phyloP scores from a whole-genome alignment of 495 filamentous ascomycete species.

The Tuber indicum region DNA sequence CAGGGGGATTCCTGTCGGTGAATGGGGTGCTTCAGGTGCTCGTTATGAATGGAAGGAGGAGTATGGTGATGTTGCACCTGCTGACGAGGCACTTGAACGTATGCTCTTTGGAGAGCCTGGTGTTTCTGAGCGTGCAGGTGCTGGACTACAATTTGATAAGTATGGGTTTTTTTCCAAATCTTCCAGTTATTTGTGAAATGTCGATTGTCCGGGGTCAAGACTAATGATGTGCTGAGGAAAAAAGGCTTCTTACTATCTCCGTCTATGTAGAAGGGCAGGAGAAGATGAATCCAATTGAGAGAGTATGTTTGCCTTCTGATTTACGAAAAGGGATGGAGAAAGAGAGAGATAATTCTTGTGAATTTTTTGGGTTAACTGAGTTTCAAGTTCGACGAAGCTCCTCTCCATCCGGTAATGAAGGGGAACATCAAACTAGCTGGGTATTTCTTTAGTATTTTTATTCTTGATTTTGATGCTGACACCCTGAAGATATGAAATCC shows the following conservation, averaged over 20 bases:
- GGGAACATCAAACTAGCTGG: slow-evolving; percentile 66
- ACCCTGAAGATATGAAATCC: slow-evolving; percentile 48
- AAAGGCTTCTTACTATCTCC: slow-evolving; percentile 52
- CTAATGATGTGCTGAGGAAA: neutral
- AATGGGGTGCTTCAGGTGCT: slow-evolving; percentile 55
- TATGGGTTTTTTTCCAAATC: slow-evolving; percentile 29
- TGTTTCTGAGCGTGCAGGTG: slow-evolving; percentile 43
- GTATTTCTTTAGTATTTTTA: slow-evolving; percentile 38
- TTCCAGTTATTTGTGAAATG: neutral
- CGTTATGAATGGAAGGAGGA: slow-evolving; percentile 84
- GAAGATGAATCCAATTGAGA: slow-evolving; percentile 51
- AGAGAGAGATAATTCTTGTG: neutral
- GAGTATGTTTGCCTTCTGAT: slow-evolving; percentile 41
- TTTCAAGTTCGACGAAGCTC: slow-evolving; percentile 62
- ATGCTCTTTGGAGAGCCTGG: slow-evolving; percentile 59
- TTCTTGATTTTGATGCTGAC: neutral
- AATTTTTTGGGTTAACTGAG: slow-evolving; percentile 9
- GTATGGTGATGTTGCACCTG: slow-evolving; percentile 75
- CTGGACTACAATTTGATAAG: slow-evolving; percentile 49
- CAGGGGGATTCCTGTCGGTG: slow-evolving; percentile 28
- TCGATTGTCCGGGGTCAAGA: neutral
- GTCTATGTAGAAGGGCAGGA: slow-evolving; percentile 55
- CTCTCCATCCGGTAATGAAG: slow-evolving; percentile 75
- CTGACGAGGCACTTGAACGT: slow-evolving; percentile 58
- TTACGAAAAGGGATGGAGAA: neutral